Evolutionary conservation across 208 protist genomes (phyloP).

Genomic region (Leishmania lainsoni): DNA sequence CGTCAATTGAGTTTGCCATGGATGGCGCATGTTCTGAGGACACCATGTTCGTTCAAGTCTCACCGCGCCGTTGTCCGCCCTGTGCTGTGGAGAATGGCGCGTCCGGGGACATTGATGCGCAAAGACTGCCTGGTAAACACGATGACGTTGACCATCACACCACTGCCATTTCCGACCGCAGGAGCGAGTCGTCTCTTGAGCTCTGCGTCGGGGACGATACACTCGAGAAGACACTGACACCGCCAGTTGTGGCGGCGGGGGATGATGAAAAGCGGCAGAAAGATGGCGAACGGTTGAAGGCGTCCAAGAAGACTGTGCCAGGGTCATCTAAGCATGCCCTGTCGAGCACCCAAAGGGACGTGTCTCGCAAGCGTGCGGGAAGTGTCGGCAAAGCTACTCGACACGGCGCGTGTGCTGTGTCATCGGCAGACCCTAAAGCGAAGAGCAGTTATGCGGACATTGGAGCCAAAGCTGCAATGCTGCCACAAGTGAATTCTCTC

Average conservation of each 20-base stretch:
- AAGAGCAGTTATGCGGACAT: neutral
- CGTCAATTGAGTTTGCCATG: neutral
- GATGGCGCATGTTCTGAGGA: neutral
- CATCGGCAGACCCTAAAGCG: neutral
- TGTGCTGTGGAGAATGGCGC: neutral
- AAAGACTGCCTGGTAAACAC: neutral
- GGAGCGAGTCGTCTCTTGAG: constrained; percentile 15
- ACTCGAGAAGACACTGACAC: neutral
- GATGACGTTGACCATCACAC: constrained; percentile 7
- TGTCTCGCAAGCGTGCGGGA: neutral
- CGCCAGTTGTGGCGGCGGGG: neutral
- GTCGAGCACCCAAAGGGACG: neutral
- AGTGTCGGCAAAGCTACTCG: neutral
- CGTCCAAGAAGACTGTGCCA: neutral
- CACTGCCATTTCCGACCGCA: neutral
- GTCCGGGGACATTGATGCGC: neutral
- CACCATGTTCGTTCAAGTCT: too few relatives aligned
- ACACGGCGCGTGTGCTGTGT: neutral
- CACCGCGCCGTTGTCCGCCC: neutral
- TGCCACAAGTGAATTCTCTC: neutral
- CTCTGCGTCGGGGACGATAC: constrained; percentile 18
- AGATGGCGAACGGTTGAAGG: neutral
- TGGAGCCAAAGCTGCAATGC: neutral
- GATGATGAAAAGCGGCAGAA: neutral
- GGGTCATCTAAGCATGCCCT: neutral